phyloP scores from a whole-genome alignment of 1,284 basidiomycete genomes.

The Rhodotorula glutinis region DNA sequence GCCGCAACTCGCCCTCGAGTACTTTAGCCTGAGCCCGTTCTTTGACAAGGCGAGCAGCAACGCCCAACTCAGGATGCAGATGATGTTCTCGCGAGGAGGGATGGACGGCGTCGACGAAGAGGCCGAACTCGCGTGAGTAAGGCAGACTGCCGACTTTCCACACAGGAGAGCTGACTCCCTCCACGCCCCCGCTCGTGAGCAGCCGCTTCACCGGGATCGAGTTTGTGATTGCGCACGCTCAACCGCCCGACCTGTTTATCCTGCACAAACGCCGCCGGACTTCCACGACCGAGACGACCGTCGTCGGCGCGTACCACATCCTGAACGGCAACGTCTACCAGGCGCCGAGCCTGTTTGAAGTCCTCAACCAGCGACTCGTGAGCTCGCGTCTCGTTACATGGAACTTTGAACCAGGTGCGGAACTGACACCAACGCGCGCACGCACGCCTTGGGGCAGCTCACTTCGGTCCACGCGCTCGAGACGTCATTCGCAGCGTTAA shows the following conservation, averaged over 20 bases:
- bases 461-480: slow-evolving; percentile 33
- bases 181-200: background rate
- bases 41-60: slow-evolving; percentile 87
- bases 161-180: background rate
- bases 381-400: slow-evolving; percentile 41
- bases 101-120: slow-evolving; percentile 64
- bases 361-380: slow-evolving; percentile 76
- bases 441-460: too few species aligned
- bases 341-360: slow-evolving; percentile 73
- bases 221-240: slow-evolving; percentile 73
- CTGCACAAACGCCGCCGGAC: slow-evolving; percentile 78
- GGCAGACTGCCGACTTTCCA: too few species aligned
- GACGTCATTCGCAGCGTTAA: slow-evolving; percentile 19
- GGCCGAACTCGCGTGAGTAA: slow-evolving; percentile 69
- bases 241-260: slow-evolving; percentile 63
- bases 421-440: too few species aligned
- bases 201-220: slow-evolving; percentile 79
- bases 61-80: slow-evolving; percentile 82
- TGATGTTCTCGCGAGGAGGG: slow-evolving; percentile 49
- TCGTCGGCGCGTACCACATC: slow-evolving; percentile 75
- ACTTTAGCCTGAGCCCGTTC: slow-evolving; percentile 80
- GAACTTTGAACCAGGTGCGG: too few species aligned
- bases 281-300: slow-evolving; percentile 68
- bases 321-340: slow-evolving; percentile 81
- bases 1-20: slow-evolving; percentile 71